Evolutionary conservation across 164 flowering plant species (phyloP).

Genomic region (Echeveria elegans): DNA sequence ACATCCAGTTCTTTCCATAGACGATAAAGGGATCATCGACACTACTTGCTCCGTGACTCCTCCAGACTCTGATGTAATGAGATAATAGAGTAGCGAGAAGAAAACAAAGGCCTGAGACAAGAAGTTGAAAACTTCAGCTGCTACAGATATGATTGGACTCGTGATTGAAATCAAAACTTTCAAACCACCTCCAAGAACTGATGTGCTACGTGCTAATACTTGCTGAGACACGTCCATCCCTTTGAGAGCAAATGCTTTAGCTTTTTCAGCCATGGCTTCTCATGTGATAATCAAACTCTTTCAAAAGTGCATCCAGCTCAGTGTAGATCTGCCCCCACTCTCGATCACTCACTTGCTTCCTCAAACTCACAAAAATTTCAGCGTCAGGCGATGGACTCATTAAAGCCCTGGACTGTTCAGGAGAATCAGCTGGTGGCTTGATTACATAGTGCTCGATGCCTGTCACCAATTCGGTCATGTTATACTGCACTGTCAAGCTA

Average conservation of each 20-base stretch:
- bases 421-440: not conserved
- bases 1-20: slow-evolving; percentile 43
- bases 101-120: slow-evolving; percentile 76
- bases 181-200: slow-evolving; percentile 62
- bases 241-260: not conserved
- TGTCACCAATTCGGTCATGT: slow-evolving; percentile 69
- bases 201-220: slow-evolving; percentile 23
- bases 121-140: slow-evolving; percentile 76
- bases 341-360: slow-evolving; percentile 19
- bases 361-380: not conserved
- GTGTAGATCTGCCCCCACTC: slow-evolving; percentile 24
- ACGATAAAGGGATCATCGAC: slow-evolving; percentile 64
- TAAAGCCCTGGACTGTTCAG: not conserved
- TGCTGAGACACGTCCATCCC: slow-evolving; percentile 1
- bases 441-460: slow-evolving; percentile 54
- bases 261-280: not conserved
- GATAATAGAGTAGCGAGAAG: slow-evolving; percentile 79
- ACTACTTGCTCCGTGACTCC: slow-evolving; percentile 89
- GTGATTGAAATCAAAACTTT: slow-evolving; percentile 50
- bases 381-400: not conserved
- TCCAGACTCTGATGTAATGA: slow-evolving; percentile 89
- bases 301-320: not conserved
- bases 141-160: slow-evolving; percentile 66
- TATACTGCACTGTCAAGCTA: slow-evolving; percentile 68
- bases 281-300: slow-evolving; percentile 4